A percentile compares a stretch with the other conserved stretches of the same genome.
Evolutionary conservation across 129 eudicot genomes (phyloP).

Genomic region (Centella asiatica): DNA sequence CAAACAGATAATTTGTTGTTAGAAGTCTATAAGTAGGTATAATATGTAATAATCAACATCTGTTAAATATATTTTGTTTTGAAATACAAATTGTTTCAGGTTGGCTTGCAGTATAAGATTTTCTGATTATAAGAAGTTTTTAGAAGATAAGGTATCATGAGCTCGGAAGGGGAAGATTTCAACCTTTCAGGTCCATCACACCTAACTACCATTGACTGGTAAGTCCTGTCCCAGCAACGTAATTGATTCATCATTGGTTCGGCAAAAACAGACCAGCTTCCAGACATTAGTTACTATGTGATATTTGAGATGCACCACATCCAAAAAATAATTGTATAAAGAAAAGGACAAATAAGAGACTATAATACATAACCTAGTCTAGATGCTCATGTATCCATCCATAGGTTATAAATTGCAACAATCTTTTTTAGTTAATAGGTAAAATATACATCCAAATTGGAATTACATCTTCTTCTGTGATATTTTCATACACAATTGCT

Average conservation of each 20-base stretch:
- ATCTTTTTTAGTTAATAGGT: background rate
- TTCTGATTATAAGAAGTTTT: background rate
- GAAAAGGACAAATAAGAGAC: background rate
- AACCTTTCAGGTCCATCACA: constrained; percentile 21
- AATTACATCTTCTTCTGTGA: background rate
- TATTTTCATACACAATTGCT: background rate
- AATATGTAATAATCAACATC: background rate
- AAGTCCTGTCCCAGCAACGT: background rate
- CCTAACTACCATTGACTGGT: constrained; percentile 22
- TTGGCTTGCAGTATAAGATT: background rate
- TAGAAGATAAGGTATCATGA: constrained; percentile 5
- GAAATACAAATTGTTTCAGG: background rate
- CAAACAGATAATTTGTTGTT: too few relatives aligned
- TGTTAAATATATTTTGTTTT: background rate
- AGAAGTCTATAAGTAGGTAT: too few relatives aligned
- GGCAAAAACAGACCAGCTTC: background rate
- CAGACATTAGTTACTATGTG: background rate
- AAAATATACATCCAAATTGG: background rate
- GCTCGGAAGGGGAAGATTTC: constrained; percentile 9
- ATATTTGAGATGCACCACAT: background rate
- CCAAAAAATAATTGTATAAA: too few relatives aligned
- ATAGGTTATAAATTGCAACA: background rate
- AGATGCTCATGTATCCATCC: background rate
- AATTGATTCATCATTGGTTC: background rate
- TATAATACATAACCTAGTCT: background rate